Conservation (phyloP, 495 filamentous ascomycete genomes). For the Penicillium pulvis region DNA sequence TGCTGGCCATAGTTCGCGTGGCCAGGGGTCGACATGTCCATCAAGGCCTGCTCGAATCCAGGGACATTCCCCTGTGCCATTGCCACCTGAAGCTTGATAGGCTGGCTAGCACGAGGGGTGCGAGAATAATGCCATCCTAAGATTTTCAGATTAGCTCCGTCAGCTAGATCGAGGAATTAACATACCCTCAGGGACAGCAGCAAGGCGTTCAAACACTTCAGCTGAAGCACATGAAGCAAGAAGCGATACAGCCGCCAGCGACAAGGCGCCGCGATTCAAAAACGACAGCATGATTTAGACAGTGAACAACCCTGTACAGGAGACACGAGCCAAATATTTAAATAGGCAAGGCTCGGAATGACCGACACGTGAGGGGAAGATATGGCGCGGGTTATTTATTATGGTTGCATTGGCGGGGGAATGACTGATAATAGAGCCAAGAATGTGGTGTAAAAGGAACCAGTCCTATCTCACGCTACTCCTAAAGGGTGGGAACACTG, state of each 20-base stretch:
- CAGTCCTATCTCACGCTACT: not conserved
- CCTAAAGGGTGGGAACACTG: not conserved
- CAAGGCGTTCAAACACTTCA: slow-evolving; percentile 42
- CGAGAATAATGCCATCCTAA: slow-evolving; percentile 42
- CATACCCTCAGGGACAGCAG: slow-evolving; percentile 39
- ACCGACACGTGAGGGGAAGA: slow-evolving; percentile 9
- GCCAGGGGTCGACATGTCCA: slow-evolving; percentile 62
- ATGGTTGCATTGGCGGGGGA: slow-evolving; percentile 29
- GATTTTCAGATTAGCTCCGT: not conserved
- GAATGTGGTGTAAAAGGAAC: slow-evolving; percentile 19
- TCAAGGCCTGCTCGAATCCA: slow-evolving; percentile 62
- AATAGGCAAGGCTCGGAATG: slow-evolving; percentile 16
- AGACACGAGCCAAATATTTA: slow-evolving; percentile 17
- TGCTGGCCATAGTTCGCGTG: slow-evolving; percentile 62
- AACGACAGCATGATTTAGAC: slow-evolving; percentile 31
- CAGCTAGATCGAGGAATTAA: not conserved
- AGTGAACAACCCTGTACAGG: slow-evolving; percentile 1
- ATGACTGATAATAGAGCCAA: slow-evolving; percentile 12
- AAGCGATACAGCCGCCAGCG: slow-evolving; percentile 44
- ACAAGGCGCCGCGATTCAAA: slow-evolving; percentile 35
- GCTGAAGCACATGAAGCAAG: slow-evolving; percentile 37
- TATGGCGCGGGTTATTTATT: slow-evolving; percentile 22
- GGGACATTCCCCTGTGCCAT: slow-evolving; percentile 58
- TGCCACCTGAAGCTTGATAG: slow-evolving; percentile 48
- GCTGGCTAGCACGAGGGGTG: slow-evolving; percentile 31